Evolutionary conservation across 73 alveolate species (phyloP), one percentile per base, ranked within the genome.

Genomic region (Paramecium bursaria): DNA sequence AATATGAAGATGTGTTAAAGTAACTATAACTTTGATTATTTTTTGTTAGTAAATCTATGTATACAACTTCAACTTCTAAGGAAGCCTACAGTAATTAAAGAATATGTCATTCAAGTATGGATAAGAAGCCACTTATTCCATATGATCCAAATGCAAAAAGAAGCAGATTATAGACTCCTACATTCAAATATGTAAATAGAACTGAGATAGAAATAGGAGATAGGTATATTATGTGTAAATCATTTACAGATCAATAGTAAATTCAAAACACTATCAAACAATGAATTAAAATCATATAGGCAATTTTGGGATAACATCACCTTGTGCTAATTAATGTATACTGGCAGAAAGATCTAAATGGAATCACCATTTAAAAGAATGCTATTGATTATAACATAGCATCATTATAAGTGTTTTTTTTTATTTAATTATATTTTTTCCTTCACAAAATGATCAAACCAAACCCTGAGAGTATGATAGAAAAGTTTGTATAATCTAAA

Each of bases 181-280:
- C 47, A 44, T 21, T 67, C 3, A 31, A 42, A 21, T 39, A 13
- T 6, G 50, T 53, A 7, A 67, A 67, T 15, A 25, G 22, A 10
- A 31, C 47, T 14, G 21, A 67, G 44, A 21, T 67, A 19, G 82
- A 67, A 67, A 67, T 67, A n/a, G 82, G 82, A 42, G 82, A 67
- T 67, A 67, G 82, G 82, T 67, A 31, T 39, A 39, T 7, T 7
- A 39, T 11, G 27, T 67, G 14, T 13, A 67, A 39, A 67, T 1
- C 10, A 39, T 39, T 21, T 17, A 31, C 44, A 67, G 82, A 67
- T 21, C 26, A 15, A 21, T 39, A 14, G 44, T 9, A 42, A 39
- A 25, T 42, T 17, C 5, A 15, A 67, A 67, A 47, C 55, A 67
- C 21, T 67, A 67, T 19, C 21, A 39, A 0, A 67, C 82, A 39